Evolutionary conservation across 108 stramenopile species (phyloP).

Genomic region (Epipyxis sp.): DNA sequence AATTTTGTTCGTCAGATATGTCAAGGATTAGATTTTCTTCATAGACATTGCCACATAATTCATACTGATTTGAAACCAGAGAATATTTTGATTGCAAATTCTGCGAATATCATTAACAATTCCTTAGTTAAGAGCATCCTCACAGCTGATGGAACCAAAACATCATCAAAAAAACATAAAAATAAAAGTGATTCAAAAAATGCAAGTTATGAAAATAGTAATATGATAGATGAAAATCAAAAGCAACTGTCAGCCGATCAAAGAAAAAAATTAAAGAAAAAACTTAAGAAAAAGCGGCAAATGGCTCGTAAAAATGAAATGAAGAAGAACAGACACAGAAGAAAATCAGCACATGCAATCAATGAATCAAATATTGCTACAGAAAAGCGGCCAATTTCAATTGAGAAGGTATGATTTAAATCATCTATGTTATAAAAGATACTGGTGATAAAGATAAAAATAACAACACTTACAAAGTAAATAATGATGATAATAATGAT

Average conservation of each 20-base stretch:
- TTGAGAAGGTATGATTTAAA: too few species aligned
- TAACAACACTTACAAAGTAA: too few species aligned
- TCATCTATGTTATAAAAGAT: too few species aligned
- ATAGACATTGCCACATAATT: conserved; percentile 87
- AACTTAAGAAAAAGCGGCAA: conserved; percentile 53
- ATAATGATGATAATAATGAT: too few species aligned
- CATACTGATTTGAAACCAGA: conserved; percentile 98
- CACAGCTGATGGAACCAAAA: not conserved
- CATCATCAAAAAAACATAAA: not conserved
- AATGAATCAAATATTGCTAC: too few species aligned
- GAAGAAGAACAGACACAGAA: not conserved
- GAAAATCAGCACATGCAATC: too few species aligned
- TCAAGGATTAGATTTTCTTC: conserved; percentile 86
- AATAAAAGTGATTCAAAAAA: conserved; percentile 5
- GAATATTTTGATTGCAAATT: conserved; percentile 75
- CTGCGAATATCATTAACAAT: too few species aligned
- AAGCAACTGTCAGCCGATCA: conserved; percentile 42
- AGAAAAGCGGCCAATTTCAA: too few species aligned
- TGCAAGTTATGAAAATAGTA: not conserved
- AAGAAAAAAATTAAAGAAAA: conserved; percentile 48
- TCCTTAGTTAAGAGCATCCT: too few species aligned
- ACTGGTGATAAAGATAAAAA: too few species aligned
- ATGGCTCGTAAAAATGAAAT: conserved; percentile 26
- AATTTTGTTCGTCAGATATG: conserved; percentile 81
- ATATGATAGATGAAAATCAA: not conserved